Percentiles rank a stretch among this genome's conserved stretches.
Evolutionary conservation across 805 yeast genomes (phyloP).

Genomic region (Jamesozyma lodderae): DNA sequence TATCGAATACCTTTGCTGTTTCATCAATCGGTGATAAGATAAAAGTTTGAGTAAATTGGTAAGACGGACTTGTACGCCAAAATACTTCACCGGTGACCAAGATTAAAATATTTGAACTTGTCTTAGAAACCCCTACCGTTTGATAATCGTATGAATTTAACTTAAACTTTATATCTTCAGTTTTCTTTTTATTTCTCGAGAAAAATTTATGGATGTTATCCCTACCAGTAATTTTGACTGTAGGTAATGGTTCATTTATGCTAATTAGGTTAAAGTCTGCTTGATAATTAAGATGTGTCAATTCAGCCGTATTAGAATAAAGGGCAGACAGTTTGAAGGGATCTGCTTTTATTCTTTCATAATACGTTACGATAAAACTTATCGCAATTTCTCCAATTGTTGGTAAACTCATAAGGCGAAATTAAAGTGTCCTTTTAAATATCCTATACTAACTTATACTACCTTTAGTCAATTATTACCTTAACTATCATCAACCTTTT

Average conservation of each 20-base stretch:
- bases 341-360: conserved; percentile 36
- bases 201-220: conserved; percentile 35
- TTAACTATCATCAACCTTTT: too few species aligned
- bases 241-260: conserved; percentile 25
- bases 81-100: conserved; percentile 2
- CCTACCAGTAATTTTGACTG: conserved; percentile 29
- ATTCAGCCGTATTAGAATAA: conserved; percentile 36
- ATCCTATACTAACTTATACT: too few species aligned
- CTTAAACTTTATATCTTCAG: conserved; percentile 32
- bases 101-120: not conserved
- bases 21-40: conserved; percentile 42
- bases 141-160: conserved; percentile 2
- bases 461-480: too few species aligned
- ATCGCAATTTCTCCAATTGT: conserved; percentile 31
- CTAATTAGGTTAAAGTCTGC: conserved; percentile 25
- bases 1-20: conserved; percentile 42
- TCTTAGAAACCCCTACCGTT: not conserved
- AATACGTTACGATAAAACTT: conserved; percentile 40
- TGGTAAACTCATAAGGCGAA: not conserved
- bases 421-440: too few species aligned
- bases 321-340: conserved; percentile 34
- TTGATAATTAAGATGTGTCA: conserved; percentile 32
- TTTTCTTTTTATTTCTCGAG: conserved; percentile 29
- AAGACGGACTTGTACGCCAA: conserved; percentile 38
- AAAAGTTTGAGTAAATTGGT: conserved; percentile 59